Percentiles rank a stretch among this genome's conserved stretches.
Evolutionary conservation across 805 yeast genomes (phyloP).

Genomic region (Suhomyces sp.): DNA sequence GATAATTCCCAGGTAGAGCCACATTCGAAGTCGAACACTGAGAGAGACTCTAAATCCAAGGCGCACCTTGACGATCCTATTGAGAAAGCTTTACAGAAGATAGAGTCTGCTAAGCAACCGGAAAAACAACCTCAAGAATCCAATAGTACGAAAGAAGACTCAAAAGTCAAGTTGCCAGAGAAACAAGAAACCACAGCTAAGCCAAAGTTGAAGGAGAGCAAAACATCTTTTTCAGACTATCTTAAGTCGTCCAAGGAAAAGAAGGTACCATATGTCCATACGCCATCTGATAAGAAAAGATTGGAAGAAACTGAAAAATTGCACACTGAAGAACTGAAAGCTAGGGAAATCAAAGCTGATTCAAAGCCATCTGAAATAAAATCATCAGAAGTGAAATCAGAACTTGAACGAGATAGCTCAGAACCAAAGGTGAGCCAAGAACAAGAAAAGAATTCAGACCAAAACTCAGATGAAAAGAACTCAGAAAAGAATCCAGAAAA

Average conservation of each 20-base stretch:
- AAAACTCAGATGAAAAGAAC: background rate
- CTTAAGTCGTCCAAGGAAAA: conserved; percentile 5
- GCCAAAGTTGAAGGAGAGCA: background rate
- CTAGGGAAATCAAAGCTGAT: no score
- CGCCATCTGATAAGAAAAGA: background rate
- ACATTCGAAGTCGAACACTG: background rate
- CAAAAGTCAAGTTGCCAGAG: background rate
- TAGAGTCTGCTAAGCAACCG: background rate
- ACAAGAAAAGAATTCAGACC: no score
- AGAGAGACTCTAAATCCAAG: background rate
- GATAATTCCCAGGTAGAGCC: no score
- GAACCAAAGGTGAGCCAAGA: background rate
- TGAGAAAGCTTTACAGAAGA: background rate
- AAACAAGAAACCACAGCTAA: background rate
- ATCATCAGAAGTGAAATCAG: background rate
- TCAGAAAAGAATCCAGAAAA: background rate
- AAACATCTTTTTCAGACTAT: conserved; percentile 7
- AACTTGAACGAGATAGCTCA: background rate
- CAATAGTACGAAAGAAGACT: background rate
- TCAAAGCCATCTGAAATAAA: no score
- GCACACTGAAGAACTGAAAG: no score
- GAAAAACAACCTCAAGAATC: background rate
- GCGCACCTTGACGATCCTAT: background rate
- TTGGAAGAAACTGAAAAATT: background rate
- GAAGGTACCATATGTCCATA: background rate